Evolutionary conservation across 148 eudicot species (phyloP), one percentile per base, ranked within the genome.

Genomic region (Polygonum maritimum): DNA sequence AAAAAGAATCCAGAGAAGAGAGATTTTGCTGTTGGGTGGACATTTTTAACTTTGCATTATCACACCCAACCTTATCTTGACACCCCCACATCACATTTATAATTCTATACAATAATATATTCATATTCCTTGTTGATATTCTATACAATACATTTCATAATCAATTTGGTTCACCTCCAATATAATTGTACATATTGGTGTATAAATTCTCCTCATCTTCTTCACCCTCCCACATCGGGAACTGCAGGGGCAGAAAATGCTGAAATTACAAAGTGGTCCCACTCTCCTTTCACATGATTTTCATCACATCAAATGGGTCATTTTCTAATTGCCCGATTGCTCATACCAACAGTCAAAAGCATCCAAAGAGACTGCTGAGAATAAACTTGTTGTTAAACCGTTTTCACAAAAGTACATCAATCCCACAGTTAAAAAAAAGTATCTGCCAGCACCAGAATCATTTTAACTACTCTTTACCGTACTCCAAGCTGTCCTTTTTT

Each of bases 51-150:
- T 79, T 81, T 71, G 76, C 77, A 84, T 86, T 84, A 82, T 84
- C 85, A 79, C 76, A 36, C 86, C 81, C 79, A 78, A 83, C 87
- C 90, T 87, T 87, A 87, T 87, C 90, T 83, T 80, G 80, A 81
- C 78, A 81, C 76, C 82, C 85, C 86, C 82, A 81, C 86, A 54
- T 77, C 67, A 76, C 77, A 75, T 79, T 83, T 54, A 71, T 81
- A 72, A 67, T 75, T 22, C 57, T 67, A 67, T 67, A 67, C 5
- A 35, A 67, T 67, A 67, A 2, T 2, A 67, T 67, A 63, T 63
- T n/a, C 35, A 60, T 63, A 38, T 67, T 67, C 71, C 38, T 67
- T 67, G 16, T 67, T 36, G 15, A 67, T 67, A 67, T 36, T 36
- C 44, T 67, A 60, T 60, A 31, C 6, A 60, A 60, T 26, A 41